Evolutionary conservation across 306 rosid genomes (phyloP).

Genomic region (Coriaria nepalensis): DNA sequence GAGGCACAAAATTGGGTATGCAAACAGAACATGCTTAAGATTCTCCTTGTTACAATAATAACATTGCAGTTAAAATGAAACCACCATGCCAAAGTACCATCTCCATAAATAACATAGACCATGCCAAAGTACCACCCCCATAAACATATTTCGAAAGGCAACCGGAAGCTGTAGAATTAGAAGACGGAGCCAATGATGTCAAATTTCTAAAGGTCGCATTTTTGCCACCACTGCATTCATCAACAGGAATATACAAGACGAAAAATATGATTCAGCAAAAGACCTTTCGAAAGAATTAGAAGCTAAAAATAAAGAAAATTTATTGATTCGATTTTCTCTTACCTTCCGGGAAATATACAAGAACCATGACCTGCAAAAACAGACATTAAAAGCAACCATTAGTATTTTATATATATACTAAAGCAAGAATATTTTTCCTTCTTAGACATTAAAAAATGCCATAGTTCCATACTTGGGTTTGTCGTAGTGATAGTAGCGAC

Average conservation of each 20-base stretch:
- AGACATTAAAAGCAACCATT: constrained; percentile 1
- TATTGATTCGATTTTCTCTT: not conserved
- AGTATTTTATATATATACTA: not conserved
- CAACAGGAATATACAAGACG: not conserved
- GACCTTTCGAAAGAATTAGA: too few species aligned
- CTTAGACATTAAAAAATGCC: not conserved
- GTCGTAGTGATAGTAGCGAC: constrained; percentile 74
- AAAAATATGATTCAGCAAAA: too few species aligned
- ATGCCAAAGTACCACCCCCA: constrained; percentile 30
- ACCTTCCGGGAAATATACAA: constrained; percentile 14
- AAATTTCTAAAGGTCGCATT: constrained; percentile 42
- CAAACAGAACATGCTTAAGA: not conserved
- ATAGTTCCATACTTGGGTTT: constrained; percentile 60
- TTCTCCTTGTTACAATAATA: constrained; percentile 13
- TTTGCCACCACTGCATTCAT: constrained; percentile 38
- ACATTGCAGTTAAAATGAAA: constrained; percentile 10
- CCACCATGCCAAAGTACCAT: constrained; percentile 16
- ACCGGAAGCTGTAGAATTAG: constrained; percentile 48
- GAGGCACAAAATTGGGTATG: constrained; percentile 46
- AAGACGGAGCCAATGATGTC: constrained; percentile 55
- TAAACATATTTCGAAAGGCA: constrained; percentile 31
- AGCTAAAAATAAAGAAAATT: too few species aligned
- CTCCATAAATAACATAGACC: constrained; percentile 33
- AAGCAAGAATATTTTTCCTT: not conserved
- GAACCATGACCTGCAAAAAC: constrained; percentile 13